phyloP scores from a whole-genome alignment of 2,329 filamentous ascomycete genomes.

The Talaromyces sp. region DNA sequence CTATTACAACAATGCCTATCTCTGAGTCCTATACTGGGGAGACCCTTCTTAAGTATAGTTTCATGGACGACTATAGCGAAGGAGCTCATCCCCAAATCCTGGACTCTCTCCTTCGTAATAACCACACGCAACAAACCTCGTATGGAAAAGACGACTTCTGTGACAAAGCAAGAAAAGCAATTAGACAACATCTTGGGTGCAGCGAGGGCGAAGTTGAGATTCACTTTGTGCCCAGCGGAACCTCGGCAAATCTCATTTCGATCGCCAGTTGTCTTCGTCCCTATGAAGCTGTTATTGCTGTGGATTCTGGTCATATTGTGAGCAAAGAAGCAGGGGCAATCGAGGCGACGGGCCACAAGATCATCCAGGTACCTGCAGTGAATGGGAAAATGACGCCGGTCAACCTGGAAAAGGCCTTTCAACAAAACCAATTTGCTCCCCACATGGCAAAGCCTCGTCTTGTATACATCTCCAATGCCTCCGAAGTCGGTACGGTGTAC shows the following conservation, averaged over 20 bases:
- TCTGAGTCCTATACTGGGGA: not conserved
- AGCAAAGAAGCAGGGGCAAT: slow-evolving; percentile 47
- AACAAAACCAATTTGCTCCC: slow-evolving; percentile 47
- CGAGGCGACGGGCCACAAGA: slow-evolving; percentile 48
- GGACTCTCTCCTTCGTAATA: slow-evolving; percentile 41
- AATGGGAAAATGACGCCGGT: slow-evolving; percentile 45
- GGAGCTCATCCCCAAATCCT: slow-evolving; percentile 47
- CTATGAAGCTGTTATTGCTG: slow-evolving; percentile 48
- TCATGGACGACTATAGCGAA: slow-evolving; percentile 49
- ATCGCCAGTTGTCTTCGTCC: slow-evolving; percentile 47
- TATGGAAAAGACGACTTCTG: slow-evolving; percentile 45
- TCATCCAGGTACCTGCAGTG: slow-evolving; percentile 42
- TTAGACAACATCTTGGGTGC: slow-evolving; percentile 28
- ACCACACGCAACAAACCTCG: slow-evolving; percentile 41
- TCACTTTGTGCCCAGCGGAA: slow-evolving; percentile 49
- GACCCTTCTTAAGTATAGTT: slow-evolving; percentile 31
- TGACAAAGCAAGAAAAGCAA: slow-evolving; percentile 36
- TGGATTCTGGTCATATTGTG: slow-evolving; percentile 46
- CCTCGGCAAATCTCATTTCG: slow-evolving; percentile 48
- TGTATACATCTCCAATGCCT: slow-evolving; percentile 50
- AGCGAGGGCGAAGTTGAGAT: slow-evolving; percentile 38
- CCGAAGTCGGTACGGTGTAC: slow-evolving; percentile 47
- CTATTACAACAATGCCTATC: not conserved
- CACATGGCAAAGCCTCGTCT: slow-evolving; percentile 48
- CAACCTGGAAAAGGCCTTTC: slow-evolving; percentile 37